These are phyloP conservation scores for Blastobotrys muscicola DNA, from an alignment of 805 yeast genomes.

Conservation along the genomic window DNA sequence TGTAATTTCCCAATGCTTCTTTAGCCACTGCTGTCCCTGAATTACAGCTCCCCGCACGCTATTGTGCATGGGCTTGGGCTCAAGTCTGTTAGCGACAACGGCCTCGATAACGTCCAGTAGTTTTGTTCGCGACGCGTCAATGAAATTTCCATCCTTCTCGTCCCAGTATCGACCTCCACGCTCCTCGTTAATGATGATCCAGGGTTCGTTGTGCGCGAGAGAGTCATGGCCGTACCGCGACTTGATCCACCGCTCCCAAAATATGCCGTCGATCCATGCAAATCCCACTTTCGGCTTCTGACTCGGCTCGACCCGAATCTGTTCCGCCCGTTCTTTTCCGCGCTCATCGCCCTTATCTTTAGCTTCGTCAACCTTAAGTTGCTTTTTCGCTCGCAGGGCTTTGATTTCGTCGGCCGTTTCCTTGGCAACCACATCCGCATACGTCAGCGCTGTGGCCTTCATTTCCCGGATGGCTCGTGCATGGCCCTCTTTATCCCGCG, in stretches of 20 bases:
- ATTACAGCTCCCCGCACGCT: too few relatives aligned
- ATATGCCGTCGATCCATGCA: slow-evolving; percentile 29
- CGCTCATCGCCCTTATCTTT: slow-evolving; percentile 23
- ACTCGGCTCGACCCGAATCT: slow-evolving; percentile 19
- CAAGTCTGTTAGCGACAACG: slow-evolving; percentile 6
- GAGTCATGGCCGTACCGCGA: slow-evolving; percentile 21
- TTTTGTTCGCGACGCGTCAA: slow-evolving; percentile 16
- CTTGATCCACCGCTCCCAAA: slow-evolving; percentile 28
- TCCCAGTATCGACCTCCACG: slow-evolving; percentile 26
- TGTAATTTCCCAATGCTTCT: too few relatives aligned
- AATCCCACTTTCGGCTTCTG: slow-evolving; percentile 22
- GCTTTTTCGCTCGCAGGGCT: slow-evolving; percentile 23
- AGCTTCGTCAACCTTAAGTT: slow-evolving; percentile 26
- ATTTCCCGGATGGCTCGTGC: slow-evolving; percentile 22
- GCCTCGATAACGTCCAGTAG: slow-evolving; percentile 15
- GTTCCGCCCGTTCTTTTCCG: slow-evolving; percentile 24
- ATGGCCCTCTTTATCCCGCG: slow-evolving; percentile 18
- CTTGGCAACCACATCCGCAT: slow-evolving; percentile 16
- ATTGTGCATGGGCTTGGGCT: slow-evolving; percentile 5
- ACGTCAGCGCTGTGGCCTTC: slow-evolving; percentile 24
- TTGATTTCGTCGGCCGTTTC: slow-evolving; percentile 20
- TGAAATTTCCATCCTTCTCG: slow-evolving; percentile 16
- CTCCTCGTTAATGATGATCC: slow-evolving; percentile 24
- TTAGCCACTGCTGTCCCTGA: too few relatives aligned
- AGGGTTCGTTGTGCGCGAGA: slow-evolving; percentile 12